Conservation (phyloP, 768 basidiomycete genomes). For the Amanita fuliginea region DNA sequence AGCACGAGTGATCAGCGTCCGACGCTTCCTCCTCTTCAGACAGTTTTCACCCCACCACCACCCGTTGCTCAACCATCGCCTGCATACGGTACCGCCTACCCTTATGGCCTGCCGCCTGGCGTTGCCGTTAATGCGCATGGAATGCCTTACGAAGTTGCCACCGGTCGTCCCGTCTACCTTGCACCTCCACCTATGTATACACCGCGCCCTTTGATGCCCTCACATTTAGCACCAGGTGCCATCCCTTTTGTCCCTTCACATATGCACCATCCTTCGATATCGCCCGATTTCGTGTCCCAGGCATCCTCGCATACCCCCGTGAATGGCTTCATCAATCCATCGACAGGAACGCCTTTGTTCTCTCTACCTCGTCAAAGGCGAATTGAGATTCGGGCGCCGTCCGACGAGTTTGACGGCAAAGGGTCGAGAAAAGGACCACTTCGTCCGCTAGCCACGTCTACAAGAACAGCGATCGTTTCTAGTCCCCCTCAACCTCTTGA, state of each 20-base stretch:
- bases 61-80: constrained; percentile 37
- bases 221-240: constrained; percentile 36
- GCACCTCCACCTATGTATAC: constrained; percentile 54
- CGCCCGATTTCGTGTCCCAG: constrained; percentile 51
- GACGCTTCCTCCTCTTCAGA: constrained; percentile 28
- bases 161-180: constrained; percentile 71
- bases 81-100: constrained; percentile 58
- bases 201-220: constrained; percentile 53
- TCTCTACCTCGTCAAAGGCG: constrained; percentile 64
- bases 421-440: constrained; percentile 17
- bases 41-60: constrained; percentile 30
- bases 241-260: constrained; percentile 48
- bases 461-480: constrained; percentile 18
- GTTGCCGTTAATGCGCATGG: constrained; percentile 67
- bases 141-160: constrained; percentile 72
- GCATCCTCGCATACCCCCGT: constrained; percentile 45
- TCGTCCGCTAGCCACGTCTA: constrained; percentile 13
- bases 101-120: constrained; percentile 59
- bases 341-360: constrained; percentile 62
- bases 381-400: constrained; percentile 62
- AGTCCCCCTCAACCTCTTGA: constrained; percentile 29
- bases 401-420: constrained; percentile 18
- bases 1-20: constrained; percentile 19
- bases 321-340: constrained; percentile 54
- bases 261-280: constrained; percentile 50